phyloP scores from a whole-genome alignment of 257 asterid genomes.

The Coffea canephora region DNA sequence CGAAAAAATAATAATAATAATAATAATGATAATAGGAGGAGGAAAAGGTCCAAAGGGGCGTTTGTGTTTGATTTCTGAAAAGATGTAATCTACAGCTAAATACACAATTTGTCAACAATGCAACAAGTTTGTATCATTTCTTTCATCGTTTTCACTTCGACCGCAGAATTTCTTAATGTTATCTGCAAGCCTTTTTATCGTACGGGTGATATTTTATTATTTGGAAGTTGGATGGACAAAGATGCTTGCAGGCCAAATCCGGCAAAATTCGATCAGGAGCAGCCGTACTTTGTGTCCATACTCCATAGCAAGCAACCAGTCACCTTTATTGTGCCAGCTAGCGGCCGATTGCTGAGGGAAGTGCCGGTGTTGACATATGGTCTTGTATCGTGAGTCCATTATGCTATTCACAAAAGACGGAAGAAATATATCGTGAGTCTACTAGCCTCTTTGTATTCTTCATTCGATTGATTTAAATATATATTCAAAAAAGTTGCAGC shows the following conservation, averaged over 20 bases:
- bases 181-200: background rate
- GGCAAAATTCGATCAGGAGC: background rate
- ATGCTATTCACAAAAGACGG: background rate
- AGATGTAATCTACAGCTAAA: background rate
- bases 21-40: no score
- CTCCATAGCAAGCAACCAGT: no score
- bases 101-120: background rate
- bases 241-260: slow-evolving; percentile 21
- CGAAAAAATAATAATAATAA: no score
- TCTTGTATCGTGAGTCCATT: background rate
- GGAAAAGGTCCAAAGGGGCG: background rate
- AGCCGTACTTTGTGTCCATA: background rate
- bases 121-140: no score
- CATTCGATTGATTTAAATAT: no score
- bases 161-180: background rate
- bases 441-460: no score
- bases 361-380: no score
- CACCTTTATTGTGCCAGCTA: background rate
- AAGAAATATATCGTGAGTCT: no score
- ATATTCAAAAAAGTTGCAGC: no score
- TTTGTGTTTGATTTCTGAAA: background rate
- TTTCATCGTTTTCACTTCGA: background rate
- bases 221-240: background rate
- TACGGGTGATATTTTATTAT: background rate
- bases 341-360: background rate